Conservation (phyloP, 805 yeast genomes). For the Nakazawaea holstii region DNA sequence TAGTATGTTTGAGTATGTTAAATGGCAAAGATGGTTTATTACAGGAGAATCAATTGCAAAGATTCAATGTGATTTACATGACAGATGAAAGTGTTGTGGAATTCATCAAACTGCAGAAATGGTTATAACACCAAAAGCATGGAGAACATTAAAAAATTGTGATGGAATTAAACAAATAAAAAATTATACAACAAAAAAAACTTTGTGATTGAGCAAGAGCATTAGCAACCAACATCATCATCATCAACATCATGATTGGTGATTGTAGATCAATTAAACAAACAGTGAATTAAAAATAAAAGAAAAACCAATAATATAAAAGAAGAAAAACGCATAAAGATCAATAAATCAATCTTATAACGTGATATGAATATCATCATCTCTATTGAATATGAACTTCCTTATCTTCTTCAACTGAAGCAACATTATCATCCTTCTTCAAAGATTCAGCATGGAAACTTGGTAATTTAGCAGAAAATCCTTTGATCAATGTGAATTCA, state of each 20-base stretch:
- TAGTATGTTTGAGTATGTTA: conserved; percentile 44
- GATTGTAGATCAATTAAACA: no score
- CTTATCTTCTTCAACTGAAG: conserved; percentile 60
- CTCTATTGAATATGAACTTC: conserved; percentile 42
- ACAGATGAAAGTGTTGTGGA: conserved; percentile 17
- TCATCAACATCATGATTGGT: no score
- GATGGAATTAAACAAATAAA: no score
- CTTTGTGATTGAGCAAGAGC: no score
- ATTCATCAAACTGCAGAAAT: conserved; percentile 10
- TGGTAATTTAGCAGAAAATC: conserved; percentile 58
- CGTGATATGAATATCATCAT: no score
- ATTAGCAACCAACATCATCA: no score
- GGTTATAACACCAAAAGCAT: conserved; percentile 1
- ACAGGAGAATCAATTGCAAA: conserved; percentile 8
- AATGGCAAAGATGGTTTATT: conserved; percentile 17
- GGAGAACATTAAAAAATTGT: no score
- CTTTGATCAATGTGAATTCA: conserved; percentile 63
- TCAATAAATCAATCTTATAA: background rate
- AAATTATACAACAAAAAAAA: no score
- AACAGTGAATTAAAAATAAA: background rate
- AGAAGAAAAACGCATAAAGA: background rate
- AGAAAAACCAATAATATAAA: background rate
- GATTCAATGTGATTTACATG: conserved; percentile 26
- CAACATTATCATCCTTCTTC: conserved; percentile 44
- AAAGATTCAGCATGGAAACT: conserved; percentile 42